These are phyloP conservation scores for Candida silvicultrix DNA, from an alignment of 805 yeast genomes.

Conservation along the genomic window DNA sequence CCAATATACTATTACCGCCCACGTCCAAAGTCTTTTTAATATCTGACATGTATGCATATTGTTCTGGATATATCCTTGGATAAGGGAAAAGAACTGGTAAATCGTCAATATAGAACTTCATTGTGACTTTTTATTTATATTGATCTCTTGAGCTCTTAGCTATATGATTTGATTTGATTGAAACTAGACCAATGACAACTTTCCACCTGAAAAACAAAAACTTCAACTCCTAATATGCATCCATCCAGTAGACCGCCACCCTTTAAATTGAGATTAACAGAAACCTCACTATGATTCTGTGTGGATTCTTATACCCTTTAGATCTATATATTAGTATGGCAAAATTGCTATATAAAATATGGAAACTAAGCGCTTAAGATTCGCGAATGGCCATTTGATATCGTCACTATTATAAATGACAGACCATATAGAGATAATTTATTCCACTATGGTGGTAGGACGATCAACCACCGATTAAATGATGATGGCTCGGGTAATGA, in stretches of 20 bases:
- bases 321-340: background rate
- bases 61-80: slow-evolving; percentile 96
- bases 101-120: slow-evolving; percentile 81
- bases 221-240: no score
- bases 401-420: background rate
- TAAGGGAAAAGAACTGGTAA: slow-evolving; percentile 94
- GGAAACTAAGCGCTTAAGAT: background rate
- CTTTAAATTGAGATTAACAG: no score
- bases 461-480: no score
- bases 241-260: background rate
- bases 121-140: background rate
- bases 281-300: no score
- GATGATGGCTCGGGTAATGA: no score
- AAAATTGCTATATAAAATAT: background rate
- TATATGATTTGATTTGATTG: no score
- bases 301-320: no score
- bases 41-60: slow-evolving; percentile 96
- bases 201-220: no score
- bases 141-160: no score
- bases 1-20: slow-evolving; percentile 93
- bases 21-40: slow-evolving; percentile 89
- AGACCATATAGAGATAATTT: background rate
- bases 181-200: no score
- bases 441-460: no score
- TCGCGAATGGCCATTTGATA: background rate